phyloP scores from a whole-genome alignment of 345 rosid genomes.

The Salix caprea region DNA sequence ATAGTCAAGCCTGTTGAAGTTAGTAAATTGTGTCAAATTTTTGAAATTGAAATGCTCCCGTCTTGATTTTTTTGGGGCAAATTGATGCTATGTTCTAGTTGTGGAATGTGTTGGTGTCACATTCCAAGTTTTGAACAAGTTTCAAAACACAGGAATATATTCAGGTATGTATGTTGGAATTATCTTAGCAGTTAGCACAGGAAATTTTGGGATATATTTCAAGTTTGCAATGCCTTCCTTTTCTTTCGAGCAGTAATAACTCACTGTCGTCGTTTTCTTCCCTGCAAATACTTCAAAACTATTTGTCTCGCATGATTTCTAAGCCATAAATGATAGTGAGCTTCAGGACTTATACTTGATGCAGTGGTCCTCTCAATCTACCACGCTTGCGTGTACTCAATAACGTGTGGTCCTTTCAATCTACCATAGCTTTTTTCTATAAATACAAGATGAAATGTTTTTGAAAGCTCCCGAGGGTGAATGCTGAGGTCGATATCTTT shows the following conservation, averaged over 20 bases:
- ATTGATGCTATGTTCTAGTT: neutral
- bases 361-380: constrained; percentile 25
- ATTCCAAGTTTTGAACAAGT: neutral
- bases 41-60: neutral
- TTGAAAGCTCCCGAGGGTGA: constrained; percentile 13
- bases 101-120: neutral
- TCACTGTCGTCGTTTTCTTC: constrained; percentile 7
- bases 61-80: neutral
- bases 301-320: neutral
- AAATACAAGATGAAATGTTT: neutral
- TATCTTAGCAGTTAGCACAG: neutral
- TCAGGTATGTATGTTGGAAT: neutral
- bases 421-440: constrained; percentile 3
- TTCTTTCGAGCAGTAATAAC: neutral
- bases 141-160: neutral
- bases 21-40: neutral
- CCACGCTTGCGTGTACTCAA: neutral
- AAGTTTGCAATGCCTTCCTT: constrained; percentile 2
- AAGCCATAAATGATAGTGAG: neutral
- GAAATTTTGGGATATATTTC: neutral
- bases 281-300: neutral
- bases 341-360: neutral
- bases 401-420: constrained; percentile 24
- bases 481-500: constrained; percentile 8
- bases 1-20: neutral